phyloP scores from a whole-genome alignment of 768 basidiomycete species.

The Suillus occidentalis region DNA sequence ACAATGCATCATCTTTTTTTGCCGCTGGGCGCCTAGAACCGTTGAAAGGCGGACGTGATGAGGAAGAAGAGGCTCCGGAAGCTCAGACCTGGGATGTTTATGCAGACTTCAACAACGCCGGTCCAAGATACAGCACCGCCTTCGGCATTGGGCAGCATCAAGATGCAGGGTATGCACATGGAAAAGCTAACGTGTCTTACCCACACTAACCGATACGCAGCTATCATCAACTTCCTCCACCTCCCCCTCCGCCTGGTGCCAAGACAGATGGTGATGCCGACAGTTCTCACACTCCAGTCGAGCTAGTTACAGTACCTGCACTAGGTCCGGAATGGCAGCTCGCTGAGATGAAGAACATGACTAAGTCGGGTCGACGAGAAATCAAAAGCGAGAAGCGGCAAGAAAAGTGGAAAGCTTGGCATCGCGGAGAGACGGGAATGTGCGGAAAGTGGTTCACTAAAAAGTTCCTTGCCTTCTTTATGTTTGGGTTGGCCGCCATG shows the following conservation, averaged over 20 bases:
- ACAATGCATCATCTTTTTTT: conserved; percentile 70
- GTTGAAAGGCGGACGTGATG: conserved; percentile 74
- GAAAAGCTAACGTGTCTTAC: neutral
- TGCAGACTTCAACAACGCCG: conserved; percentile 87
- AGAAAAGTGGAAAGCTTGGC: conserved; percentile 73
- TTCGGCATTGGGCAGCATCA: conserved; percentile 45
- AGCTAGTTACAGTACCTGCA: conserved; percentile 90
- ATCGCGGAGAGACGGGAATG: conserved; percentile 74
- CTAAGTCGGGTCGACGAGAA: conserved; percentile 67
- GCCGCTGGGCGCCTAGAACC: conserved; percentile 73
- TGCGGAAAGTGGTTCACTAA: conserved; percentile 81
- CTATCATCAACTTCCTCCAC: conserved; percentile 45
- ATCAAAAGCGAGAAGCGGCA: conserved; percentile 51
- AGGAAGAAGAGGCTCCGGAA: conserved; percentile 50
- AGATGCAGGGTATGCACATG: conserved; percentile 45
- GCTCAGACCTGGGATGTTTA: conserved; percentile 73
- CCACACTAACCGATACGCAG: conserved; percentile 23
- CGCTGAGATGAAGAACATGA: conserved; percentile 75
- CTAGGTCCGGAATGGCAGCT: conserved; percentile 89
- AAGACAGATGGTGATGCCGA: conserved; percentile 41
- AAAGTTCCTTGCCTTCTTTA: conserved; percentile 64
- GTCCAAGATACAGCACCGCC: conserved; percentile 71
- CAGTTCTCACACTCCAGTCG: conserved; percentile 52
- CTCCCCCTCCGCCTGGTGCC: conserved; percentile 19
- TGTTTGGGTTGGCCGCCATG: conserved; percentile 61